A percentile compares a stretch with the other conserved stretches of the same genome.
Conservation (phyloP, 192 early-diverging fungal species). For the Linnemannia schmuckeri region DNA sequence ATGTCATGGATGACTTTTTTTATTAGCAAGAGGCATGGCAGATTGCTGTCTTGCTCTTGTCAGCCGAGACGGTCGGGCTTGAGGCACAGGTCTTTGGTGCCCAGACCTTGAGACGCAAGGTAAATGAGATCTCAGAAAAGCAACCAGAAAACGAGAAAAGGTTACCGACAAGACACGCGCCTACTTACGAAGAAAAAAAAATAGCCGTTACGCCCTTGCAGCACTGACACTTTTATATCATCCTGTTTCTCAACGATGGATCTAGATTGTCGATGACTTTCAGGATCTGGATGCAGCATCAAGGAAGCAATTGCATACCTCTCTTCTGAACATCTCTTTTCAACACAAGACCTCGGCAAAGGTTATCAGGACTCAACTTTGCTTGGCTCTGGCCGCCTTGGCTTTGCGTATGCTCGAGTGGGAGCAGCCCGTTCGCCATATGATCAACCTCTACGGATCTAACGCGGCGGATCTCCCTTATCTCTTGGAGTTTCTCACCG, state of each 20-base stretch:
- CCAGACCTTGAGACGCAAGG: conserved; percentile 93
- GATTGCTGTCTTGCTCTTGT: conserved; percentile 81
- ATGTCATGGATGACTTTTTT: background rate
- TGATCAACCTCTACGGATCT: conserved; percentile 78
- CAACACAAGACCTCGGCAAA: conserved; percentile 68
- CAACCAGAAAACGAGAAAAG: background rate
- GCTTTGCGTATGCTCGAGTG: conserved; percentile 86
- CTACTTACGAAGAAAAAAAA: background rate
- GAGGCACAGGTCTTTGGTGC: conserved; percentile 90
- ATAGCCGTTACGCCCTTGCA: background rate
- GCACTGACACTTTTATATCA: background rate
- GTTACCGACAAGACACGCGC: background rate
- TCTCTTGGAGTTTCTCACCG: conserved; percentile 85
- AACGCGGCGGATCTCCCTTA: conserved; percentile 71
- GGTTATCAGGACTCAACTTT: conserved; percentile 84
- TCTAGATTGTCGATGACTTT: conserved; percentile 84
- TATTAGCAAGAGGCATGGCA: conserved; percentile 86
- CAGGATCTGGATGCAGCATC: conserved; percentile 77
- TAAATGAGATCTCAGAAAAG: conserved; percentile 20
- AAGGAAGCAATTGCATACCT: conserved; percentile 79
- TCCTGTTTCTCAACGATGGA: background rate
- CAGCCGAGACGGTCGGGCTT: conserved; percentile 60
- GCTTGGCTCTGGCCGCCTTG: conserved; percentile 85
- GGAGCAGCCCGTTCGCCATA: conserved; percentile 82
- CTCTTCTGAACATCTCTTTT: conserved; percentile 79